phyloP scores from a whole-genome alignment of 805 yeast species.

The Ogataea saltuana region DNA sequence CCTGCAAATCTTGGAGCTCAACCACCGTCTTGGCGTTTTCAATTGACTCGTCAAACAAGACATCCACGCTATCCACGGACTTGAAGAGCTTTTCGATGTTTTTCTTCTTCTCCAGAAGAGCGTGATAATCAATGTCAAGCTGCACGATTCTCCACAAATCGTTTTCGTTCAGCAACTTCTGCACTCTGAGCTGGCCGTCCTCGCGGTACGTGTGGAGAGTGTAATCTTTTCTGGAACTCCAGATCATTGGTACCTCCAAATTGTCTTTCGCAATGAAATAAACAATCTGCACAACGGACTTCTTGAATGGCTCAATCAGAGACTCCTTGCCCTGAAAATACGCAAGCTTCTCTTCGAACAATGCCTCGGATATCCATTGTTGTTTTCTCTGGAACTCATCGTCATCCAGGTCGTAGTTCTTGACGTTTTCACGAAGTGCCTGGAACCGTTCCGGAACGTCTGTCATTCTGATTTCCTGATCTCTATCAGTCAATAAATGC shows the following conservation, averaged over 20 bases:
- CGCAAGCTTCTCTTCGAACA: constrained; percentile 56
- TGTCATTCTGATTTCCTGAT: constrained; percentile 78
- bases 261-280: constrained; percentile 74
- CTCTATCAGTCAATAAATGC: constrained; percentile 88
- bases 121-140: constrained; percentile 85
- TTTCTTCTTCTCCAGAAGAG: constrained; percentile 71
- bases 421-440: constrained; percentile 64
- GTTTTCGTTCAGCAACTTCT: constrained; percentile 66
- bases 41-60: constrained; percentile 55
- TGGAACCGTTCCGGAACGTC: constrained; percentile 95
- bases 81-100: constrained; percentile 55
- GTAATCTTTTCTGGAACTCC: constrained; percentile 94
- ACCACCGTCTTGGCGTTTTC: constrained; percentile 61
- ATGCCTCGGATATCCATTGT: constrained; percentile 72
- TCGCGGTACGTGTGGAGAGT: constrained; percentile 53
- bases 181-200: constrained; percentile 45
- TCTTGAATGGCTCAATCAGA: constrained; percentile 54
- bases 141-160: constrained; percentile 91
- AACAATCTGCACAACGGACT: constrained; percentile 69
- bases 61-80: constrained; percentile 57
- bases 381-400: constrained; percentile 73
- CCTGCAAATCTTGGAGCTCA: constrained; percentile 84
- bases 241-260: constrained; percentile 91
- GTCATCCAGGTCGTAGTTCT: constrained; percentile 65
- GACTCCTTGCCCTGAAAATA: constrained; percentile 38